phyloP scores from a whole-genome alignment of 805 yeast genomes.

The Wickerhamomyces sydowiorum region DNA sequence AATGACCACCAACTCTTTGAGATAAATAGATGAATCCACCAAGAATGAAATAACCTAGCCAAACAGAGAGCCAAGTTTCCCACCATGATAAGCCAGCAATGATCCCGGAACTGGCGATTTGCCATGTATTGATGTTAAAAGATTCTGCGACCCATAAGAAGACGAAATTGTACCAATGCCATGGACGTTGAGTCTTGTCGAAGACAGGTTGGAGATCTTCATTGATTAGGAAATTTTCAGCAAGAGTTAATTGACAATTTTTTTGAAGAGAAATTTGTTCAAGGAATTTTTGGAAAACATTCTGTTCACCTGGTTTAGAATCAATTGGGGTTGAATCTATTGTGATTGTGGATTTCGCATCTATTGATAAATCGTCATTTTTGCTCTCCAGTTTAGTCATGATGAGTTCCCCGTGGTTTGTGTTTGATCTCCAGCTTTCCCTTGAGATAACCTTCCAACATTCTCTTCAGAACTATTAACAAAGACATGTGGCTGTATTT shows the following conservation, averaged over 20 bases:
- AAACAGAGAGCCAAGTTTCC: slow-evolving; percentile 11
- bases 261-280: neutral
- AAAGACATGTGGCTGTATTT: too few species aligned
- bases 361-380: neutral
- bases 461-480: too few species aligned
- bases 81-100: slow-evolving; percentile 63
- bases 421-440: neutral
- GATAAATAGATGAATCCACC: slow-evolving; percentile 22
- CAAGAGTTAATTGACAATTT: neutral
- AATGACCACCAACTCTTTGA: slow-evolving; percentile 25
- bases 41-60: slow-evolving; percentile 9
- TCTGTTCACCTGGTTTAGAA: neutral
- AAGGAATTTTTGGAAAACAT: neutral
- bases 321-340: neutral
- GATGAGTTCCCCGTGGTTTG: neutral
- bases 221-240: neutral
- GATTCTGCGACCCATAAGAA: slow-evolving; percentile 71
- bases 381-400: neutral
- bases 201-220: neutral
- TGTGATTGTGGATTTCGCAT: neutral
- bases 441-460: neutral
- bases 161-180: neutral
- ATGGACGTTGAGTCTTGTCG: neutral
- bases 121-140: slow-evolving; percentile 74
- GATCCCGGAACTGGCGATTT: slow-evolving; percentile 70